Percentiles rank a stretch among this genome's conserved stretches.
Conservation (phyloP, 805 yeast genomes). For the Brettanomyces naardenensis region DNA sequence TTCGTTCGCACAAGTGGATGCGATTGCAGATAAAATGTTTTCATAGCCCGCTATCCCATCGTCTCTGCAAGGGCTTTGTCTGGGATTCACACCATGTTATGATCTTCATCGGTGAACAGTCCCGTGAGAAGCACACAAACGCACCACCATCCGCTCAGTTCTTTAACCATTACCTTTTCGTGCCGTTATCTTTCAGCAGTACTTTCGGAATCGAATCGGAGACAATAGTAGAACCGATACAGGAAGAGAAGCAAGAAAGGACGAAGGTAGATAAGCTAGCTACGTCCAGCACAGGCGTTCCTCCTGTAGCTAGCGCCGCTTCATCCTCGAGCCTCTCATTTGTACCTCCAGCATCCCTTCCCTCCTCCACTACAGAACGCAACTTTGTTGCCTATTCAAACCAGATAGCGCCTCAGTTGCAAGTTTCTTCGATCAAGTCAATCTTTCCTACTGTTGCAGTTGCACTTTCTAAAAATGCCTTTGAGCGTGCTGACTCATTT, state of each 20-base stretch:
- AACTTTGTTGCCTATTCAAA: constrained; percentile 67
- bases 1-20: constrained; percentile 56
- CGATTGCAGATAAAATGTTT: constrained; percentile 47
- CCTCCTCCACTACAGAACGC: too few relatives aligned
- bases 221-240: too few relatives aligned
- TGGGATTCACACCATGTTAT: constrained; percentile 79
- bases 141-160: constrained; percentile 40
- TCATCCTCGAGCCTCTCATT: too few relatives aligned
- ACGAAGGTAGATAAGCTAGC: background rate
- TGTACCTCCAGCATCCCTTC: too few relatives aligned
- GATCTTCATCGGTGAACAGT: constrained; percentile 45
- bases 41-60: constrained; percentile 45
- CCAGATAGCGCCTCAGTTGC: constrained; percentile 66
- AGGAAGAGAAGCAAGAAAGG: background rate
- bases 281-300: background rate
- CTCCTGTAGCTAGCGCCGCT: too few relatives aligned
- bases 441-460: constrained; percentile 74
- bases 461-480: constrained; percentile 67
- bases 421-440: constrained; percentile 56
- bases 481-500: constrained; percentile 55
- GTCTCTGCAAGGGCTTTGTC: constrained; percentile 59
- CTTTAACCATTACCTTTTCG: constrained; percentile 39
- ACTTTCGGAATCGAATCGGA: constrained; percentile 23
- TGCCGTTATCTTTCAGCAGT: constrained; percentile 47
- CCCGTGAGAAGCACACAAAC: constrained; percentile 29